Base-by-base conservation (phyloP, 2,329 filamentous ascomycete genomes). In the Gremmenia infestans region DNA sequence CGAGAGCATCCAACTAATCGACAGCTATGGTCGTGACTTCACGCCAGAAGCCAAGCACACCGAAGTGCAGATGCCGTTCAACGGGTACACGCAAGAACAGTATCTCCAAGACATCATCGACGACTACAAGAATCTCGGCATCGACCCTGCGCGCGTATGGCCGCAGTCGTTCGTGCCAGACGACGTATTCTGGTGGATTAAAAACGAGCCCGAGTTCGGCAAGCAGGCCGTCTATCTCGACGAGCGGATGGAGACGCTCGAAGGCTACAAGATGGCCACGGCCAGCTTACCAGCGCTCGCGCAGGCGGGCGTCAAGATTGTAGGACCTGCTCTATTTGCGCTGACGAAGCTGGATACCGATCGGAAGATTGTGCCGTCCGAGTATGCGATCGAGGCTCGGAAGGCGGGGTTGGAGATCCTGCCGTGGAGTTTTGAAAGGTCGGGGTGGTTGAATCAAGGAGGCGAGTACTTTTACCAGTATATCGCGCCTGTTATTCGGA, bases 1-100 rank as follows among this genome's bases (percentile, higher is more conserved):
- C n/a, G 54, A 52, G 5, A 60, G 57, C 47, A 64, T 64, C 57
- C 53, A 54, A 2, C 56, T 64, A 5, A 56, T 64, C 15, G 62
- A 62, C n/a, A 57, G 54, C 5, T 40, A 60, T 12, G 55, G 55
- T 5, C 56, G 59, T 23, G 60, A 61, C 49, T 64, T 61, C 50
- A 64, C 62, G 2, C 62, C 62, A 2, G 62, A 64, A 23, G 48
- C 61, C 19, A 64, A 64, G 50, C 60, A 57, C 2, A 58, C 61
- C 2, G 52, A 51, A 9, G 5, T 48, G 1, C 23, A 55, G 17
- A 56, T 63, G 37, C 25, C 25, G 5, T 25, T 25, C 25, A 7
- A 50, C 43, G 60, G 58, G 39, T 64, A 64, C 50, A 64, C 60
- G 2, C 62, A 62, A 54, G 57, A 56, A 37, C 60, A 60, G 22